These are phyloP conservation scores for Dimocarpus longan DNA, from an alignment of 345 rosid species.

Conservation along the genomic window DNA sequence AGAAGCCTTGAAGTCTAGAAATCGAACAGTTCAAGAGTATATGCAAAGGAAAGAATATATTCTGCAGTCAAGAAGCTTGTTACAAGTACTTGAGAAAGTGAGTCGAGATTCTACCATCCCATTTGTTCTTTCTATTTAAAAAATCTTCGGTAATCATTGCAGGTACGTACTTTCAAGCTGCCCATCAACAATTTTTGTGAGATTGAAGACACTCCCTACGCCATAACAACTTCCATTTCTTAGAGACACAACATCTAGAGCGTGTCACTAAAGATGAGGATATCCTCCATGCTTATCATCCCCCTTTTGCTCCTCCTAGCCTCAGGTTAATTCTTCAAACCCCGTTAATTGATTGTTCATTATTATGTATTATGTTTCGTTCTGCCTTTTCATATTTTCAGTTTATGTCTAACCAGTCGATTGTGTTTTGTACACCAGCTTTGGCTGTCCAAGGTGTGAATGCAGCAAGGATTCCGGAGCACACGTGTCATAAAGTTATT, in stretches of 20 bases:
- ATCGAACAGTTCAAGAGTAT: slow-evolving; percentile 20
- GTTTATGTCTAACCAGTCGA: background rate
- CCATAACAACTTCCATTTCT: background rate
- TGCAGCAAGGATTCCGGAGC: slow-evolving; percentile 50
- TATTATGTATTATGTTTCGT: background rate
- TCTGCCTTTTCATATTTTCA: background rate
- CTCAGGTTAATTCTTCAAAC: slow-evolving; percentile 35
- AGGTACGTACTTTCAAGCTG: background rate
- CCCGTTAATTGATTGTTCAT: background rate
- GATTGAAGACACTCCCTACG: background rate
- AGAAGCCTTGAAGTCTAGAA: background rate
- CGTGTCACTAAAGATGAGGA: slow-evolving; percentile 36
- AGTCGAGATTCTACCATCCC: slow-evolving; percentile 23
- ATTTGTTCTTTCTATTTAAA: slow-evolving; percentile 29
- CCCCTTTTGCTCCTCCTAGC: slow-evolving; percentile 33
- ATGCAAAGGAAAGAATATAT: slow-evolving; percentile 43
- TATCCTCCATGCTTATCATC: slow-evolving; percentile 24
- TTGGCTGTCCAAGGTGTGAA: slow-evolving; percentile 11
- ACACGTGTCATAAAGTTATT: slow-evolving; percentile 47
- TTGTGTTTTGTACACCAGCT: background rate
- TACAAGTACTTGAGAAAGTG: slow-evolving; percentile 35
- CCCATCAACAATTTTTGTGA: slow-evolving; percentile 5
- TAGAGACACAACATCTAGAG: background rate
- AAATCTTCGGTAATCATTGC: slow-evolving; percentile 18
- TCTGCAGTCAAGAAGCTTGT: slow-evolving; percentile 34